These are phyloP conservation scores for Globisporangium polare DNA, from an alignment of 352 stramenopile genomes.

Conservation along the genomic window DNA sequence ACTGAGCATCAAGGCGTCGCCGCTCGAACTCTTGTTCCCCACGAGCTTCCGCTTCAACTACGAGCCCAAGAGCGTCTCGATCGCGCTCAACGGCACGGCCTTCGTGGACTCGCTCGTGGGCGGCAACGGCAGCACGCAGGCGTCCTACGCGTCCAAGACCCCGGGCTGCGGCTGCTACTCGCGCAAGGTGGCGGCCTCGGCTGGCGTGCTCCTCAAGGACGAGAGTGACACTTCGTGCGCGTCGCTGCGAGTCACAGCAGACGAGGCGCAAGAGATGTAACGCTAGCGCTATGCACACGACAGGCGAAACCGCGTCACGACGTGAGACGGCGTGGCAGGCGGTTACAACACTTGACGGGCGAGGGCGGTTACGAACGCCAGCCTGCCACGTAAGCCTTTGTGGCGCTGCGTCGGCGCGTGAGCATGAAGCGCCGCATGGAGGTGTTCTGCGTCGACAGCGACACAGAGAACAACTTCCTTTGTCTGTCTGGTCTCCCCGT, in stretches of 20 bases:
- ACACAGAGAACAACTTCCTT: too few species aligned
- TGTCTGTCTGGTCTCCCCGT: neutral
- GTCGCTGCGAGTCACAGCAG: neutral
- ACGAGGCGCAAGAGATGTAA: too few species aligned
- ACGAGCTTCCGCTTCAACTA: slow-evolving; percentile 24
- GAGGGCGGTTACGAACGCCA: too few species aligned
- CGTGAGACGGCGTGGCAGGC: neutral
- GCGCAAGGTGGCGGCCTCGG: slow-evolving; percentile 17
- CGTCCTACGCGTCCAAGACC: slow-evolving; percentile 20
- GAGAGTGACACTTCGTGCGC: slow-evolving; percentile 10
- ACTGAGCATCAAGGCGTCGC: slow-evolving; percentile 12
- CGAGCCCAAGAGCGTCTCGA: slow-evolving; percentile 21
- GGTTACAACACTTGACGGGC: neutral
- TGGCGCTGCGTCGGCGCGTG: too few species aligned
- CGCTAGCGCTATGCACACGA: too few species aligned
- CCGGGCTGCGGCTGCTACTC: slow-evolving; percentile 29
- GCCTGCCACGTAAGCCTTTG: neutral
- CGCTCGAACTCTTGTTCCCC: slow-evolving; percentile 15
- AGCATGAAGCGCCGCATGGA: too few species aligned
- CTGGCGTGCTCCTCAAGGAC: slow-evolving; percentile 23
- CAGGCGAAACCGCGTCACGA: neutral
- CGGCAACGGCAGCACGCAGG: slow-evolving; percentile 31
- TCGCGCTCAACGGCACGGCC: slow-evolving; percentile 26
- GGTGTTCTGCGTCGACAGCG: too few species aligned
- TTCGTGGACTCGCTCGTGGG: slow-evolving; percentile 31